Base-by-base conservation (phyloP, 805 yeast genomes). In the Wickerhamomyces tratensis region DNA sequence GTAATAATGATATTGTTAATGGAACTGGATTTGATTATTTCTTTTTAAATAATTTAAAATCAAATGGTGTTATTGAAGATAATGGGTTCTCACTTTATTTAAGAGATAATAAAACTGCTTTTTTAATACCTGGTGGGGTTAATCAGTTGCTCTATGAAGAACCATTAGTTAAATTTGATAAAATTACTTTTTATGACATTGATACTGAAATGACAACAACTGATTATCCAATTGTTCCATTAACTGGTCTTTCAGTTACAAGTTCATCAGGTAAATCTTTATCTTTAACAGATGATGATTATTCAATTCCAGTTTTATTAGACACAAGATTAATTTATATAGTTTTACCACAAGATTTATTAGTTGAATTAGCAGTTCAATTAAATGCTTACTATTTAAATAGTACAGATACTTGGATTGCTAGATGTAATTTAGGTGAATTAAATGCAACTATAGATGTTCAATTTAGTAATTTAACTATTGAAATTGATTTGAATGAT, bases 311-410 rank as follows among this genome's bases (percentile, higher is more conserved):
- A 0, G 80, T 77, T 0, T 42, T 82, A 5, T 53, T 83, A 20
- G 87, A 82, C 53, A 63, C 85, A 1, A 65, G 86, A 43, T 63
- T 70, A 36, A 47, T 58, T 10, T 72, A 60, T 55, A 68, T 67
- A 29, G 72, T 64, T 53, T 56, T 84, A 33, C 91, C 91, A 0
- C 60, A 71, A 36, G 69, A 72, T 38, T 55, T 75, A 6, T 63
- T 84, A 36, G 67, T 83, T 40, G 75, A 74, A 49, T 59, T 84
- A 30, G 86, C 89, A 0, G 67, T 82, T 26, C 89, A 84, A 58
- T 62, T 80, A 35, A 79, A 79, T 52, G 91, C 91, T 0, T 73
- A 68, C 47, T 84, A 75, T 54, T 68, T 73, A 4, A 56, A 61
- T 5, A 45, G 42, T n/a, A 63, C 65, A 6, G 52, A 67, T 7